phyloP scores from a whole-genome alignment of 2,329 filamentous ascomycete genomes.

The Lasiodiplodia gonubiensis region DNA sequence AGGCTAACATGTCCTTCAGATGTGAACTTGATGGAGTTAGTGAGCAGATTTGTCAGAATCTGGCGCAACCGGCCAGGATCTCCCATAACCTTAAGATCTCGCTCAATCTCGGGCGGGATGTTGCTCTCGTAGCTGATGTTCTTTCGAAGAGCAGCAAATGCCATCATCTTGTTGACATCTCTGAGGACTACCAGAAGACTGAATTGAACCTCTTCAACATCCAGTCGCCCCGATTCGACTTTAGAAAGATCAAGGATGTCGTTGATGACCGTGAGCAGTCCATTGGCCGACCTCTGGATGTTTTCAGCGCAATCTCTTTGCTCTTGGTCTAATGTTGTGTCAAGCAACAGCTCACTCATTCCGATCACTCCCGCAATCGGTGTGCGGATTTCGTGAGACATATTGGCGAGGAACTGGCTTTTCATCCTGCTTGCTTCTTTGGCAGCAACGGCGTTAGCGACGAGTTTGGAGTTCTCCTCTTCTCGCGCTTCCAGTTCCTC shows the following conservation, averaged over 20 bases:
- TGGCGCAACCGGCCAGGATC: conserved; percentile 85
- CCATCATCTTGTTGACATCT: conserved; percentile 86
- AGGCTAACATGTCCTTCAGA: conserved; percentile 57
- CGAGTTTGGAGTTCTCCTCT: conserved; percentile 70
- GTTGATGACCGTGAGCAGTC: conserved; percentile 84
- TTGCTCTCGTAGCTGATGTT: conserved; percentile 74
- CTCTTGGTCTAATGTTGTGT: conserved; percentile 71
- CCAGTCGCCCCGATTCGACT: conserved; percentile 76
- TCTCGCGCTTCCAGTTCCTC: conserved; percentile 67
- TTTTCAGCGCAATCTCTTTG: conserved; percentile 78
- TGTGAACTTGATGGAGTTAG: conserved; percentile 54
- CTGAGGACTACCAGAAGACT: conserved; percentile 74
- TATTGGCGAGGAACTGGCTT: conserved; percentile 79
- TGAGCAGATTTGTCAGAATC: conserved; percentile 79
- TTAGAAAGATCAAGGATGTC: conserved; percentile 92
- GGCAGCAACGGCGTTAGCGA: conserved; percentile 77
- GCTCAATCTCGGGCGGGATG: conserved; percentile 66
- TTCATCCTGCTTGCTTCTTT: conserved; percentile 83
- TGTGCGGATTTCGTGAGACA: conserved; percentile 80
- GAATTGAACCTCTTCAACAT: conserved; percentile 82
- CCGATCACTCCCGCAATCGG: conserved; percentile 82
- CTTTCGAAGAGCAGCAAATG: conserved; percentile 81
- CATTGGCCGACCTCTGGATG: conserved; percentile 79
- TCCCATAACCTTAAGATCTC: conserved; percentile 79
- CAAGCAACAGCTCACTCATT: conserved; percentile 76